Base-by-base conservation (phyloP, 1,139 yeast genomes). In the Zygosaccharomyces pseudobailii region DNA sequence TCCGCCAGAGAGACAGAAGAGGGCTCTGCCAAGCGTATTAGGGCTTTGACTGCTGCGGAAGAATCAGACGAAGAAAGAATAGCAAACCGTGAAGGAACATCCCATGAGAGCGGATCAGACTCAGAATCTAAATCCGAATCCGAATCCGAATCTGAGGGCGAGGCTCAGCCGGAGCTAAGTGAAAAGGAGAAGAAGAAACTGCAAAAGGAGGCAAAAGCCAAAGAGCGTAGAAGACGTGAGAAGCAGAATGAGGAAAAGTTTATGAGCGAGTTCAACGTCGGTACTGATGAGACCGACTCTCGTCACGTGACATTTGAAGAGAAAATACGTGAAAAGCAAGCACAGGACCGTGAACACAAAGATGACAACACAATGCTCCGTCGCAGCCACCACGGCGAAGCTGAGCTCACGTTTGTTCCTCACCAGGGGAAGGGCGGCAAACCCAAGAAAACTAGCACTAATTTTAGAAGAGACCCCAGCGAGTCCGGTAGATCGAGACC, bases 361-460 rank as follows among this genome's bases (percentile, higher is more conserved):
- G 58, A 53, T 42, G 61, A 54, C 53, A 68, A 49, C 55, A 69
- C 81, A 17, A 73, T 87, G 47, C 69, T 85, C 45, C 84, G 80
- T 57, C 83, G 83, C 65, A 87, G 82, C 61, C 85, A 87, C n/a
- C 78, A 82, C 56, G 97, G 97, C 51, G 96, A 88, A 63, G 87
- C 92, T 49, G 97, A 89, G 66, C 73, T 89, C 57, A 85, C 96
- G 2, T 89, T 86, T 58, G 73, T 81, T 52, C 41, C 41, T 28
- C 34, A 28, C 5, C 95, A 96, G 7, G 72, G 73, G 62, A 40
- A 22, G 21, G 21, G 32, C 21, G 27, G 31, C 4, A 24, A 40
- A 21, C 46, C 52, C 9, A 39, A 35, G 36, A 40, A 31, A n/a
- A 21, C 37, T 22, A 24, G 43, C 22, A 37, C 23, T 21, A 22